phyloP scores from a whole-genome alignment of 164 flowering plant species.

The Aristolochia californica region DNA sequence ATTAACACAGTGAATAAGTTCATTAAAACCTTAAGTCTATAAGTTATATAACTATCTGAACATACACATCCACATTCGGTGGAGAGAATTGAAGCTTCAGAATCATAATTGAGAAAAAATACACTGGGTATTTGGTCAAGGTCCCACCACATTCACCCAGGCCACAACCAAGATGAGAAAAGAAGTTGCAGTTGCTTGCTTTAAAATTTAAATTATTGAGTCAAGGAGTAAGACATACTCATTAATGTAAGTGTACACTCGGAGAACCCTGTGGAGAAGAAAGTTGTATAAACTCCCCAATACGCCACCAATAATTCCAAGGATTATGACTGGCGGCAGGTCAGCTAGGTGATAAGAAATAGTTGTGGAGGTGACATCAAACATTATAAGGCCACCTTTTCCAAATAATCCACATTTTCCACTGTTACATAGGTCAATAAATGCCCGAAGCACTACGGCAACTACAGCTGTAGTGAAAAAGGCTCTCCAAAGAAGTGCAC shows the following conservation, averaged over 20 bases:
- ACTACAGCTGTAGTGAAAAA: constrained; percentile 80
- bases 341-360: constrained; percentile 55
- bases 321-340: constrained; percentile 64
- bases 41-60: too few species aligned
- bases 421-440: constrained; percentile 60
- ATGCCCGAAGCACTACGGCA: constrained; percentile 65
- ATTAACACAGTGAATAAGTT: constrained; percentile 3
- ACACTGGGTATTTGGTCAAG: too few species aligned
- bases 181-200: neutral
- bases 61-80: too few species aligned
- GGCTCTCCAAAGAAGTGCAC: constrained; percentile 88
- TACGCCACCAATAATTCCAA: constrained; percentile 76
- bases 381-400: constrained; percentile 93
- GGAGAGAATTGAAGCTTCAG: too few species aligned
- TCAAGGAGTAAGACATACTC: constrained; percentile 33
- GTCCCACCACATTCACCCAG: too few species aligned
- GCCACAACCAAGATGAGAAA: too few species aligned
- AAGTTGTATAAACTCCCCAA: constrained; percentile 70
- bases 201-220: neutral
- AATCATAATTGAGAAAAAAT: too few species aligned
- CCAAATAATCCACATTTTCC: constrained; percentile 93
- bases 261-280: constrained; percentile 52
- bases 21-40: neutral
- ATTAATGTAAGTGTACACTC: constrained; percentile 50
- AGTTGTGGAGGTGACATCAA: constrained; percentile 53